Conservation (phyloP, 73 alveolate genomes). For the Blepharisma stoltei region DNA sequence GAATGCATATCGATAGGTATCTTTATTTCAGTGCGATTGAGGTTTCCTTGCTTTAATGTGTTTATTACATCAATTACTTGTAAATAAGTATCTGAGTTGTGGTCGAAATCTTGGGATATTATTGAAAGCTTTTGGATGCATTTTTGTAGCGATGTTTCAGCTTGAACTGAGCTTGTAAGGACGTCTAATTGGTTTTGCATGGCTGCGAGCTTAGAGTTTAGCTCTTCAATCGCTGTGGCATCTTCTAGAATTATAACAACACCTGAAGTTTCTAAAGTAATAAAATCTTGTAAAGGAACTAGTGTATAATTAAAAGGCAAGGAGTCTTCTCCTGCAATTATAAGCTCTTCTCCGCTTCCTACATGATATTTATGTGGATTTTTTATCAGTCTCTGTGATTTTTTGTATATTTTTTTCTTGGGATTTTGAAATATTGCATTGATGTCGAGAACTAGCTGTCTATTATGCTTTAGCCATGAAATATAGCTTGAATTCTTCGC, state of each 20-base stretch:
- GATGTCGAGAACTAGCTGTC: neutral
- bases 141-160: neutral
- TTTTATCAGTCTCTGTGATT: neutral
- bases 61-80: neutral
- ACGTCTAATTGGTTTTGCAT: neutral
- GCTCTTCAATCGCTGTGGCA: neutral
- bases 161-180: neutral
- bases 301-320: neutral
- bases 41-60: neutral
- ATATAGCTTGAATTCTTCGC: neutral
- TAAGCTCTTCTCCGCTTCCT: neutral
- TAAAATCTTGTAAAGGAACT: neutral
- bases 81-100: neutral
- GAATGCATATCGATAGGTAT: neutral
- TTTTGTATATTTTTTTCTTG: neutral
- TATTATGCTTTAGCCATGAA: neutral
- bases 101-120: neutral
- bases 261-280: neutral
- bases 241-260: slow-evolving; percentile 5
- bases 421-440: neutral
- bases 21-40: neutral
- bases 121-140: neutral
- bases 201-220: neutral
- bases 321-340: too few species aligned
- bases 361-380: neutral